Conservation (phyloP, 2,329 filamentous ascomycete genomes). For the Aspergillaceae sp. region DNA sequence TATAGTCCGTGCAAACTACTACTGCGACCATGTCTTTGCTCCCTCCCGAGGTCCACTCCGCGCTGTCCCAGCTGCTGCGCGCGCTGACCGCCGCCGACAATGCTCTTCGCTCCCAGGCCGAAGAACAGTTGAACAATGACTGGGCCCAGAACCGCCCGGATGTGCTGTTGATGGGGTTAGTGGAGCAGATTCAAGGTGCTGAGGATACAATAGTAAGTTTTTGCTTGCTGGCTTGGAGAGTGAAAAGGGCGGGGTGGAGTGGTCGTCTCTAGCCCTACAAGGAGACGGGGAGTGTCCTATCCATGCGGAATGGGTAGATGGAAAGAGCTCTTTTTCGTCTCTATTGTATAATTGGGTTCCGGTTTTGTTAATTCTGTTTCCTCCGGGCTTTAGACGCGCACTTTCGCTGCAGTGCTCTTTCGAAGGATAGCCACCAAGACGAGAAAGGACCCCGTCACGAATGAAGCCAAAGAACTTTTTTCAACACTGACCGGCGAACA, state of each 20-base stretch:
- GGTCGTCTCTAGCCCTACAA: neutral
- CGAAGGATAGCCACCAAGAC: constrained; percentile 85
- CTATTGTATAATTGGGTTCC: neutral
- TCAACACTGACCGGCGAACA: constrained; percentile 67
- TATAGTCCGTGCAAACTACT: too few relatives aligned
- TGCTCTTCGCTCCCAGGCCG: constrained; percentile 69
- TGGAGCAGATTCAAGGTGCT: constrained; percentile 79
- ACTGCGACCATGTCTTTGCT: constrained; percentile 66
- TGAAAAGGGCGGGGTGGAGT: neutral
- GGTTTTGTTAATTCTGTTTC: constrained; percentile 3
- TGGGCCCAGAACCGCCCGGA: constrained; percentile 79
- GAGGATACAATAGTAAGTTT: constrained; percentile 60
- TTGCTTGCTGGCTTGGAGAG: neutral
- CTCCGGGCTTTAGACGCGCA: constrained; percentile 57
- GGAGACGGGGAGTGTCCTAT: too few relatives aligned
- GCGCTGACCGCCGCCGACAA: constrained; percentile 89
- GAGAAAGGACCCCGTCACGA: constrained; percentile 60
- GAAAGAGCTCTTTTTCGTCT: too few relatives aligned
- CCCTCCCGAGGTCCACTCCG: constrained; percentile 70
- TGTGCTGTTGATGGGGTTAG: constrained; percentile 83
- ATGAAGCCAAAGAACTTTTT: constrained; percentile 74
- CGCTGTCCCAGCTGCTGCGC: constrained; percentile 77
- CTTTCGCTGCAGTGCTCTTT: constrained; percentile 90
- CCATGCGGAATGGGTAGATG: too few relatives aligned
- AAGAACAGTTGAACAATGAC: constrained; percentile 82